Evolutionary conservation across 2,329 filamentous ascomycete species (phyloP).

Genomic region (Tolypocladium endophyticum): DNA sequence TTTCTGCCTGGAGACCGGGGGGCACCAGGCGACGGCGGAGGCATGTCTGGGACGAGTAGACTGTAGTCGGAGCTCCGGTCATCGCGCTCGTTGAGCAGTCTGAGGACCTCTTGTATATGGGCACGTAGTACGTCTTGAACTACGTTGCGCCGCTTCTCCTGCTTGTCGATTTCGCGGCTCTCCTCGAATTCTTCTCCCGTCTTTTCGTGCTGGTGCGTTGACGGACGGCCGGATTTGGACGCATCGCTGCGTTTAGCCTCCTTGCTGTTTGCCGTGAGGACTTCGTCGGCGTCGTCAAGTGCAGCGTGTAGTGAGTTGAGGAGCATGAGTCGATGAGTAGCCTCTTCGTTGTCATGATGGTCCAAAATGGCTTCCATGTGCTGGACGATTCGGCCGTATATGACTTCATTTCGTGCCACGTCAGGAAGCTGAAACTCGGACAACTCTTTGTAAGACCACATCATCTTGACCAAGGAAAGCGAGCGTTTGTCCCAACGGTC

Average conservation of each 20-base stretch:
- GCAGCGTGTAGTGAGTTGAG: slow-evolving; percentile 29
- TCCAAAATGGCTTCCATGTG: slow-evolving; percentile 15
- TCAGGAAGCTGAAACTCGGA: slow-evolving; percentile 12
- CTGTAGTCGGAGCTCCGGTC: slow-evolving; percentile 16
- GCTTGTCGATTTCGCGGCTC: slow-evolving; percentile 1
- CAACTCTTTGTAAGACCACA: slow-evolving; percentile 25
- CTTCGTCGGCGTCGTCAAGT: slow-evolving; percentile 30
- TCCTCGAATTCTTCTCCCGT: not conserved
- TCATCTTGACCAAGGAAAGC: slow-evolving; percentile 30
- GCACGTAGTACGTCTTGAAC: slow-evolving; percentile 36
- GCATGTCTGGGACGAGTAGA: slow-evolving; percentile 8
- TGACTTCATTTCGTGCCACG: slow-evolving; percentile 8
- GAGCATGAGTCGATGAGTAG: slow-evolving; percentile 18
- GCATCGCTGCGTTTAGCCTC: not conserved
- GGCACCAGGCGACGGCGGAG: slow-evolving; percentile 4
- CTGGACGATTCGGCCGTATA: slow-evolving; percentile 13
- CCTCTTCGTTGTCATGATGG: slow-evolving; percentile 10
- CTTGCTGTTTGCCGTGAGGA: slow-evolving; percentile 24
- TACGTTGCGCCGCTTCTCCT: slow-evolving; percentile 19
- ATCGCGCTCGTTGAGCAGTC: slow-evolving; percentile 31
- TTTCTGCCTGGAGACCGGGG: not conserved
- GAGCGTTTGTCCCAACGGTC: slow-evolving; percentile 42
- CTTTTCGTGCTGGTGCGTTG: not conserved
- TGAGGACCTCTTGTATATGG: slow-evolving; percentile 38
- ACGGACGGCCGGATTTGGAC: not conserved